phyloP scores from a whole-genome alignment of 176 grass and related monocot species.

The Carex littledalei region DNA sequence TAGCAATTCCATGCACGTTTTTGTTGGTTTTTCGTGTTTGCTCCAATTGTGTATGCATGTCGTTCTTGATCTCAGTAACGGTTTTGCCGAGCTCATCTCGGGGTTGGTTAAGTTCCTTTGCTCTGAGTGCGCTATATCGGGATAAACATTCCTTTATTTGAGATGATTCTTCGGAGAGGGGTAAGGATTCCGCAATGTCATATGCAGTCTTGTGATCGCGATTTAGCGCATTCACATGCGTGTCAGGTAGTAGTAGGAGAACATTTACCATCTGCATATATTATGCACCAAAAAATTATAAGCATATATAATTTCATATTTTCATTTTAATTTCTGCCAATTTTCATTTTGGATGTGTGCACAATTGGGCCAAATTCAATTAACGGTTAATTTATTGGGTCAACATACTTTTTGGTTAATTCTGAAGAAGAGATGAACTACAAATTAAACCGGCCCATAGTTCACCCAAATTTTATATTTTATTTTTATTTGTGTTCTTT shows the following conservation, averaged over 20 bases:
- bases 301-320: background rate
- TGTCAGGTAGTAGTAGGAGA: conserved; percentile 77
- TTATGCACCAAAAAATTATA: conserved; percentile 6
- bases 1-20: conserved; percentile 94
- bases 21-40: conserved; percentile 93
- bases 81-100: conserved; percentile 87
- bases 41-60: conserved; percentile 91
- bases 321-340: background rate
- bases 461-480: background rate
- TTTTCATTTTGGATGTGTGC: background rate
- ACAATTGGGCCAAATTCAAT: background rate
- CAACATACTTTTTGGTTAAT: background rate
- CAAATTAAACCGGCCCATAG: background rate
- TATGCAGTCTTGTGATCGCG: conserved; percentile 85
- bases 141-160: conserved; percentile 82
- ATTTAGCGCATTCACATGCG: conserved; percentile 91
- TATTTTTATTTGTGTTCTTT: background rate
- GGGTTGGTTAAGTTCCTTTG: conserved; percentile 91
- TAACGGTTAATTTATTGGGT: background rate
- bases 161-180: conserved; percentile 76
- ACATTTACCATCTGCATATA: conserved; percentile 70
- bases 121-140: conserved; percentile 66
- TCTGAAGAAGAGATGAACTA: background rate
- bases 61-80: conserved; percentile 93
- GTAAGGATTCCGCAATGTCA: conserved; percentile 87